Percentiles rank a stretch among this genome's conserved stretches.
Conservation (phyloP, 257 asterid genomes). For the Primulina tabacum region DNA sequence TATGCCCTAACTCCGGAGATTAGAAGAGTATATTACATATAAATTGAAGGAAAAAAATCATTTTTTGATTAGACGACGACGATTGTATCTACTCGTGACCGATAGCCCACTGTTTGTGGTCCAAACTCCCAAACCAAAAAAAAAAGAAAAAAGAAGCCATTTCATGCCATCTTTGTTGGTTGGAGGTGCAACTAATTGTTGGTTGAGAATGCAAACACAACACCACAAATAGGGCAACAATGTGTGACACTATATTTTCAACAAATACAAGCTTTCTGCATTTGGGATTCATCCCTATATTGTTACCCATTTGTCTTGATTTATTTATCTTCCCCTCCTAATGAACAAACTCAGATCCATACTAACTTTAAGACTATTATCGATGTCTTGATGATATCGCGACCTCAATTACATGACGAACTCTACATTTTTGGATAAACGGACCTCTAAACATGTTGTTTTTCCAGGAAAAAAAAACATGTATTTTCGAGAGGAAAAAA, state of each 20-base stretch:
- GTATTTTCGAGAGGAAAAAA: no score
- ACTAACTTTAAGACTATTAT: not conserved
- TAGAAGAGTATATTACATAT: no score
- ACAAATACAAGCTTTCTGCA: conserved; percentile 11
- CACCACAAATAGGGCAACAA: conserved; percentile 35
- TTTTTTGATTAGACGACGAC: not conserved
- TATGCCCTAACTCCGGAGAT: not conserved
- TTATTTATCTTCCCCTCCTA: conserved; percentile 22
- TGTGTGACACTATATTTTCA: conserved; percentile 15
- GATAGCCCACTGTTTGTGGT: conserved; percentile 5
- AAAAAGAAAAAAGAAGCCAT: not conserved
- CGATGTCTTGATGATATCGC: not conserved
- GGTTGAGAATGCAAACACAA: conserved; percentile 35
- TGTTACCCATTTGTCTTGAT: not conserved
- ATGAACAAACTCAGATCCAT: not conserved
- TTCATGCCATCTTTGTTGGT: conserved; percentile 41
- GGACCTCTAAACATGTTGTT: no score
- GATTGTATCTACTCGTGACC: not conserved
- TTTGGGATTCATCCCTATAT: conserved; percentile 19
- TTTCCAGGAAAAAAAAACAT: no score
- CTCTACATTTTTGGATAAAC: not conserved
- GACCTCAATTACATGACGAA: not conserved
- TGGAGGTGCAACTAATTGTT: conserved; percentile 48
- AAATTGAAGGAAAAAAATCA: not conserved
- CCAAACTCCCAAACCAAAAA: conserved; percentile 20